Evolutionary conservation across 2,329 filamentous ascomycete genomes (phyloP).

Genomic region (Lachnellula arida): DNA sequence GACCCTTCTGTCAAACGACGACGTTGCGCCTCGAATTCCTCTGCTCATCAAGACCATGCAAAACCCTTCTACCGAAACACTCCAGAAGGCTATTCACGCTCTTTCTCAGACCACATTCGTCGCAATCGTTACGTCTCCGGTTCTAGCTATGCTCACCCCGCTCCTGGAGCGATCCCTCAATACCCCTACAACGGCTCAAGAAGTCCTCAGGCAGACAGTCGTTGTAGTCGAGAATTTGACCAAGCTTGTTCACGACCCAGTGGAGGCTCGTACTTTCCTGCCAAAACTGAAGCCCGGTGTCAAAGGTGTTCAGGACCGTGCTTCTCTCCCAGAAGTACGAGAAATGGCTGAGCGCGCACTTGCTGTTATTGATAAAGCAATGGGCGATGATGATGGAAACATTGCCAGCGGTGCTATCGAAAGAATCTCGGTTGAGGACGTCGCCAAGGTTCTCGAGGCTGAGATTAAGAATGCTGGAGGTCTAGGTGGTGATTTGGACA

Average conservation of each 20-base stretch:
- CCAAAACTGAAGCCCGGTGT: slow-evolving; percentile 94
- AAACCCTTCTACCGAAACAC: slow-evolving; percentile 79
- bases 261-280: slow-evolving; percentile 91
- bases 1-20: slow-evolving; percentile 89
- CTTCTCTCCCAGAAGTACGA: slow-evolving; percentile 90
- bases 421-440: slow-evolving; percentile 66
- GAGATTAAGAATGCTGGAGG: slow-evolving; percentile 69
- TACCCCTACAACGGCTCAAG: slow-evolving; percentile 83
- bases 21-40: slow-evolving; percentile 87
- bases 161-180: slow-evolving; percentile 92
- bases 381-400: slow-evolving; percentile 65
- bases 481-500: slow-evolving; percentile 54
- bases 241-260: slow-evolving; percentile 92
- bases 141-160: slow-evolving; percentile 88
- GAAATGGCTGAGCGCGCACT: slow-evolving; percentile 81
- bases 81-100: slow-evolving; percentile 95
- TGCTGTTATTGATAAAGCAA: slow-evolving; percentile 87
- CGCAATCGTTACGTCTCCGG: slow-evolving; percentile 89
- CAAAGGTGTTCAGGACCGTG: slow-evolving; percentile 78
- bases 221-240: slow-evolving; percentile 98
- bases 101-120: slow-evolving; percentile 98
- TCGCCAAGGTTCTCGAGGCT: slow-evolving; percentile 67
- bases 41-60: slow-evolving; percentile 94
- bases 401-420: slow-evolving; percentile 49
- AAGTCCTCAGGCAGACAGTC: slow-evolving; percentile 91